Percentiles rank a stretch among this genome's conserved stretches.
Evolutionary conservation across 2,329 filamentous ascomycete species (phyloP).

Genomic region (Phaeosphaeriaceae sp.): DNA sequence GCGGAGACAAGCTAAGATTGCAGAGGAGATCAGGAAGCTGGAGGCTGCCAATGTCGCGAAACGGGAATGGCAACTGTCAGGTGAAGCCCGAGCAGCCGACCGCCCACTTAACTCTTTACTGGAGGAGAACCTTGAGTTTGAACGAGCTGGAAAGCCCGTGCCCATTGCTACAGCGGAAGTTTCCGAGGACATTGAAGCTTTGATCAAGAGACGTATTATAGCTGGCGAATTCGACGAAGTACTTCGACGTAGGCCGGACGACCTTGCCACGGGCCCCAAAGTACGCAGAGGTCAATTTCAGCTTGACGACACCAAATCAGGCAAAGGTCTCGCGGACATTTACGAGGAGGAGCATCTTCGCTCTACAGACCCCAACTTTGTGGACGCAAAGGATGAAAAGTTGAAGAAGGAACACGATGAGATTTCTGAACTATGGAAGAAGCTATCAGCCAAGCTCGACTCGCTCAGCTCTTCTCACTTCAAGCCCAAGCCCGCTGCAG

Average conservation of each 20-base stretch:
- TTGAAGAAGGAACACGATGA: slow-evolving; percentile 82
- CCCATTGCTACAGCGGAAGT: slow-evolving; percentile 92
- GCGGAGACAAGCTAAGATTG: slow-evolving; percentile 81
- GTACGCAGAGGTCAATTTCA: slow-evolving; percentile 77
- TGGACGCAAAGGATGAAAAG: slow-evolving; percentile 84
- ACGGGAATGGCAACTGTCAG: slow-evolving; percentile 86
- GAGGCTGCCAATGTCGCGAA: slow-evolving; percentile 90
- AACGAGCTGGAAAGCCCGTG: slow-evolving; percentile 91
- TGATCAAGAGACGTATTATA: slow-evolving; percentile 93
- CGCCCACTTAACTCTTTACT: slow-evolving; percentile 90
- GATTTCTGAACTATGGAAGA: slow-evolving; percentile 82
- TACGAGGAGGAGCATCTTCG: slow-evolving; percentile 94
- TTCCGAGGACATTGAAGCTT: slow-evolving; percentile 87
- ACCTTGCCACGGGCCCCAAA: slow-evolving; percentile 66
- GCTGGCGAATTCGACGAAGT: slow-evolving; percentile 93
- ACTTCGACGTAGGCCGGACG: slow-evolving; percentile 78
- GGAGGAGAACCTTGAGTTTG: slow-evolving; percentile 94
- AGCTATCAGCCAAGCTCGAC: slow-evolving; percentile 81
- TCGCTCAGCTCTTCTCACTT: slow-evolving; percentile 93
- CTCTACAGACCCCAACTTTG: slow-evolving; percentile 77
- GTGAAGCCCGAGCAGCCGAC: slow-evolving; percentile 83
- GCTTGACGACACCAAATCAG: slow-evolving; percentile 85
- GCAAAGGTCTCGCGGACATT: slow-evolving; percentile 85
- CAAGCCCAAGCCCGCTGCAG: slow-evolving; percentile 83
- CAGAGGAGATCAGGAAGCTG: slow-evolving; percentile 88